Evolutionary conservation across 331 rosid genomes (phyloP).

Genomic region (Rhamnella rubrinervis): DNA sequence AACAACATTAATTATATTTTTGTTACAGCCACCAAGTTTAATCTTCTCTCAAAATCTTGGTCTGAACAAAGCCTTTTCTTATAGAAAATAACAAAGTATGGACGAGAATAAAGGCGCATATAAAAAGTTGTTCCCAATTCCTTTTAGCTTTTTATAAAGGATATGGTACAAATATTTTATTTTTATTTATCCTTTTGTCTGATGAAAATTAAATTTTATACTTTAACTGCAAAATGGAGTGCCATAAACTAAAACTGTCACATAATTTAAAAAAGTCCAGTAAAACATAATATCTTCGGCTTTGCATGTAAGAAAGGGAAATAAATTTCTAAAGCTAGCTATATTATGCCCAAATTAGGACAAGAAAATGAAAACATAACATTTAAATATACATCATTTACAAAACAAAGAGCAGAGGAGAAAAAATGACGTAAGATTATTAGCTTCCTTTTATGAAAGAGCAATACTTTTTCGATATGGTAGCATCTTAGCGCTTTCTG

Average conservation of each 20-base stretch:
- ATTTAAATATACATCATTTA: neutral
- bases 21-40: neutral
- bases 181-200: neutral
- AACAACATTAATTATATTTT: neutral
- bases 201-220: neutral
- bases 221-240: neutral
- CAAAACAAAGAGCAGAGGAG: neutral
- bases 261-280: neutral
- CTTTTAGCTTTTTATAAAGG: neutral
- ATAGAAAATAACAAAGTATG: no score
- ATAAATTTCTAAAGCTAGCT: neutral
- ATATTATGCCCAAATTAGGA: neutral
- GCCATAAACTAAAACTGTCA: neutral
- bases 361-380: neutral
- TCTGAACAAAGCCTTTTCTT: no score
- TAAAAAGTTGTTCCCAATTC: neutral
- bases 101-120: neutral
- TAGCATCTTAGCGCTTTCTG: constrained; percentile 67
- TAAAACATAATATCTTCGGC: neutral
- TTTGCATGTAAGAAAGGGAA: neutral
- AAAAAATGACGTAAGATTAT: neutral
- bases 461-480: constrained; percentile 62
- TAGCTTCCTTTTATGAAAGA: neutral
- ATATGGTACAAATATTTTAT: neutral
- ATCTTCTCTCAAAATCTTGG: no score